Evolutionary conservation across 106 monocot species (phyloP).

Genomic region (Phalaenopsis equestris): DNA sequence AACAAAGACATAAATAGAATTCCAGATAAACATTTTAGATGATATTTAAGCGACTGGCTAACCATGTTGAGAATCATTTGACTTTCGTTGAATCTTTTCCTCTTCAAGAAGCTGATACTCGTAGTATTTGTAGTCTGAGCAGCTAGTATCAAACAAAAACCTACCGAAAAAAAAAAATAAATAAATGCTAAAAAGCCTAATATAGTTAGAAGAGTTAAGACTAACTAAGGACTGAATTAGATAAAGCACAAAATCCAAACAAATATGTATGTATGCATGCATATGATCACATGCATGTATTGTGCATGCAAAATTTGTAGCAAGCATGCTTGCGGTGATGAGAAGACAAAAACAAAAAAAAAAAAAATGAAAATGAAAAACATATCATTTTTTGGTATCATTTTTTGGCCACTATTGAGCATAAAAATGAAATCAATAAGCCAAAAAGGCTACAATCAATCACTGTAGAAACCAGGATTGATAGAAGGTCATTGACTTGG

Average conservation of each 20-base stretch:
- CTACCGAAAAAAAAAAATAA: slow-evolving; percentile 26
- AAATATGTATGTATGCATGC: neutral
- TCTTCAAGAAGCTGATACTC: slow-evolving; percentile 67
- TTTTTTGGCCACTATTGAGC: neutral
- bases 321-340: too few relatives aligned
- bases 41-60: neutral
- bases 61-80: slow-evolving; percentile 54
- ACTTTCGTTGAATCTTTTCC: slow-evolving; percentile 50
- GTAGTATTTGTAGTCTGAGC: slow-evolving; percentile 88
- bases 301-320: too few relatives aligned
- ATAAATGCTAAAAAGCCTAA: neutral
- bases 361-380: too few relatives aligned
- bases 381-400: too few relatives aligned
- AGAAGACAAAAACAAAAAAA: too few relatives aligned
- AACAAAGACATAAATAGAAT: neutral
- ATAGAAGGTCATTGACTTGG: neutral
- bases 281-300: too few relatives aligned
- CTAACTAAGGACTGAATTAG: neutral
- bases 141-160: slow-evolving; percentile 84
- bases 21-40: neutral
- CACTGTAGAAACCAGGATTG: neutral
- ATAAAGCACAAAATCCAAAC: neutral
- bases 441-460: neutral
- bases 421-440: neutral
- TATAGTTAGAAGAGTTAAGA: neutral